Evolutionary conservation across 257 asterid genomes (phyloP).

Genomic region (Solanum commersonii): DNA sequence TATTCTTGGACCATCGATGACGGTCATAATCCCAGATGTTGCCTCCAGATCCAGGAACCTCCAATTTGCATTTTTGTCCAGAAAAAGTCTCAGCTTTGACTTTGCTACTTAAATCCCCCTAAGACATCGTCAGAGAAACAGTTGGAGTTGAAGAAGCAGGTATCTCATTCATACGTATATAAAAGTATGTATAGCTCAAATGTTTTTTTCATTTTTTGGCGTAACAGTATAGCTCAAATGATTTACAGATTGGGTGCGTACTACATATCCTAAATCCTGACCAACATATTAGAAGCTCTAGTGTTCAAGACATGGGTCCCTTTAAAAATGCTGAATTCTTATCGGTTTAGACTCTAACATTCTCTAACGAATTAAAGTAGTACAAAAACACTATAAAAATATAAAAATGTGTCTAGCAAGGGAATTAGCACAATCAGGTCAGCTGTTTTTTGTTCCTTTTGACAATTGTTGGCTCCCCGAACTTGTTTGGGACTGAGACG

Average conservation of each 20-base stretch:
- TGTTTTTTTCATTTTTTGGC: neutral
- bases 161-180: neutral
- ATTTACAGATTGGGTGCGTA: neutral
- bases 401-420: neutral
- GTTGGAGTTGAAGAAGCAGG: neutral
- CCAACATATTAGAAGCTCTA: neutral
- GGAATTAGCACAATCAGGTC: neutral
- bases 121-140: conserved; percentile 6
- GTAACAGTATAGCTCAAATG: neutral
- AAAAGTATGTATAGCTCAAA: neutral
- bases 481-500: neutral
- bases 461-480: neutral
- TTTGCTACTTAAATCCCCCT: conserved; percentile 28
- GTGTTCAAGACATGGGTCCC: neutral
- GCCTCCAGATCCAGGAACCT: conserved; percentile 62
- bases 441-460: neutral
- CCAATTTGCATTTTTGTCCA: conserved; percentile 24
- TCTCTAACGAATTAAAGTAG: neutral
- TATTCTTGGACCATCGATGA: conserved; percentile 62
- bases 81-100: conserved; percentile 20
- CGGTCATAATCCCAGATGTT: conserved; percentile 52
- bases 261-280: neutral
- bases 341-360: neutral
- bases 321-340: neutral
- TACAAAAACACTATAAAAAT: neutral